Evolutionary conservation across 106 monocot genomes (phyloP).

Genomic region (Apostasia shenzhenica): DNA sequence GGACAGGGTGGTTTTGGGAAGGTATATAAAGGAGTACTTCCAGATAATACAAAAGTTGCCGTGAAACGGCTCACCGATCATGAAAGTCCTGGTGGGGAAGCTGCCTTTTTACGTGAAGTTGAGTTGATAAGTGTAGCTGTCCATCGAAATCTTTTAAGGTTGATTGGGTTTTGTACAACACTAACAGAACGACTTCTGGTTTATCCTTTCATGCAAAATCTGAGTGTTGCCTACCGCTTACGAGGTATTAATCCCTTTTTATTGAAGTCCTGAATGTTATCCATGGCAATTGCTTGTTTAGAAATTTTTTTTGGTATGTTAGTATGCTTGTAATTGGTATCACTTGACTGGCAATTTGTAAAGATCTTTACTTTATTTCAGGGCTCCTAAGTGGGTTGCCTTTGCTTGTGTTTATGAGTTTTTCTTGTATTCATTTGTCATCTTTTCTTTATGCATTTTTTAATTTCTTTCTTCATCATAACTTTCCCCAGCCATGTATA

Average conservation of each 20-base stretch:
- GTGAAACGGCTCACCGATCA: conserved; percentile 60
- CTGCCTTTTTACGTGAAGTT: conserved; percentile 66
- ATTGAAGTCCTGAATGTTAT: background rate
- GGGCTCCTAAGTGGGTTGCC: too few species aligned
- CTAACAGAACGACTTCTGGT: conserved; percentile 49
- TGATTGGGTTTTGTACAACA: conserved; percentile 69
- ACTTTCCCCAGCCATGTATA: too few species aligned
- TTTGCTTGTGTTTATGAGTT: too few species aligned
- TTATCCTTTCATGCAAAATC: conserved; percentile 72
- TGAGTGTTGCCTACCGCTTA: conserved; percentile 64
- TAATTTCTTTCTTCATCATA: too few species aligned
- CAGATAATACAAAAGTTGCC: conserved; percentile 55
- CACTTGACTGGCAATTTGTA: too few species aligned
- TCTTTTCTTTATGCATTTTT: too few species aligned
- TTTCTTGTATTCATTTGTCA: too few species aligned
- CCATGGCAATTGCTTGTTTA: background rate
- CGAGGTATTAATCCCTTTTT: conserved; percentile 32
- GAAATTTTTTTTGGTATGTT: background rate
- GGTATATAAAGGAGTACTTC: conserved; percentile 65
- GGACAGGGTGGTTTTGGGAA: conserved; percentile 78
- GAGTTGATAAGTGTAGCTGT: conserved; percentile 74
- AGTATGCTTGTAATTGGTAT: background rate
- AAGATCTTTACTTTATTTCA: too few species aligned
- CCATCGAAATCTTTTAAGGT: conserved; percentile 57
- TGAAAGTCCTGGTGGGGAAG: conserved; percentile 68